Evolutionary conservation across 352 stramenopile species (phyloP), one percentile per base, ranked within the genome.

Genomic region (Globisporangium nodosum): DNA sequence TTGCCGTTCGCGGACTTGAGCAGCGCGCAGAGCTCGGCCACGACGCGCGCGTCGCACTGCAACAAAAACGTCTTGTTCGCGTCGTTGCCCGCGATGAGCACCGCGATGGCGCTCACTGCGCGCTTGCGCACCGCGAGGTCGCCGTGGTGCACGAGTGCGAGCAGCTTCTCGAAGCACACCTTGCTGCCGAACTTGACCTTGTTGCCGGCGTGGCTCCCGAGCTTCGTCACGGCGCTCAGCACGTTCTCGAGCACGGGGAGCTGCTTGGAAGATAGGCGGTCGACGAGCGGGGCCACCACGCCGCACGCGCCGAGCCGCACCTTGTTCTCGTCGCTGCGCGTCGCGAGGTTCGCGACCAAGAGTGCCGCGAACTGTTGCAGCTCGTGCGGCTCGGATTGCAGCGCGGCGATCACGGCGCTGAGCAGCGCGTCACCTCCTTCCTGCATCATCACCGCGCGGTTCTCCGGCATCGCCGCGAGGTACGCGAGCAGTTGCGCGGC

Each of bases 181-280:
- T 86, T 88, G 3, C 72, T 78, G 5, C 83, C 81, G 20, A 90
- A 71, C 39, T 90, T 89, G 52, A 90, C 78, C 54, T 90, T 88
- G 63, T 92, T 92, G 16, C 83, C 83, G 5, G 77, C 73, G 46
- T 90, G 78, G 20, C 66, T 81, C 4, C 80, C 83, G 3, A 92
- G 71, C 55, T 90, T 90, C 31, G 76, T 70, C 33, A 90, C 66
- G 1, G 80, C 83, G 16, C 78, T 68, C 12, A 89, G 52, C 3
- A 90, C 76, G 47, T 89, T 90, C 46, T 90, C 82, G 1, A 92
- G 50, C 0, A 92, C 78, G 47, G 87, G 73, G 3, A 71, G 56
- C 1, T 88, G 72, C 48, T 89, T 87, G 12, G 80, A 90, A 5
- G 77, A 87, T 0, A 92, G 56, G 1, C 80, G 75, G 63, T 87